Evolutionary conservation across 768 basidiomycete genomes (phyloP).

Genomic region (Boletus fagicola): DNA sequence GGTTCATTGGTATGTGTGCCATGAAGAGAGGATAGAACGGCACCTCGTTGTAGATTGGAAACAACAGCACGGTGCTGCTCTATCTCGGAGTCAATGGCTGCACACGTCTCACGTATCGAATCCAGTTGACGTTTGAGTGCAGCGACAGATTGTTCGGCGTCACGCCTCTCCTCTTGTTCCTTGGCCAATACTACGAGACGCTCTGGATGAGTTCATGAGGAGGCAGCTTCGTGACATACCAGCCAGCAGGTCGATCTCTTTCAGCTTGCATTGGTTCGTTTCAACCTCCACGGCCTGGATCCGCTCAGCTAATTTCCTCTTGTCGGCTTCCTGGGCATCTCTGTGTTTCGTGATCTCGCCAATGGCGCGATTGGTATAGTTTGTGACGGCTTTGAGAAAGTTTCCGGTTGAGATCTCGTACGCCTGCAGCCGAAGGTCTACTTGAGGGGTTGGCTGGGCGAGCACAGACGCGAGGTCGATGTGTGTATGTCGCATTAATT

Average conservation of each 20-base stretch:
- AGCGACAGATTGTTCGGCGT: constrained; percentile 59
- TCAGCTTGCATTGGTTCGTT: constrained; percentile 71
- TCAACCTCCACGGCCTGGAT: constrained; percentile 62
- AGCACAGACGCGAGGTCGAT: constrained; percentile 62
- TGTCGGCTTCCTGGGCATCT: constrained; percentile 56
- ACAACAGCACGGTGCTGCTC: constrained; percentile 66
- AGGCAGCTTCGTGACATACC: constrained; percentile 45
- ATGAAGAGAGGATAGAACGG: constrained; percentile 16
- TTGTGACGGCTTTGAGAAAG: constrained; percentile 69
- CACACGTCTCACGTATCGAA: constrained; percentile 56
- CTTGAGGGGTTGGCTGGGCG: constrained; percentile 51
- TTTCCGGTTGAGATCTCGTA: constrained; percentile 68
- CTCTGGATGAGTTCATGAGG: neutral
- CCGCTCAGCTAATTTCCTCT: constrained; percentile 62
- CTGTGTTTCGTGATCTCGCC: constrained; percentile 67
- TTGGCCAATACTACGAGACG: constrained; percentile 51
- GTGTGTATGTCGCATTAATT: constrained; percentile 44
- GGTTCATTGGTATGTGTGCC: neutral
- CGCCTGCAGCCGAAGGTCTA: constrained; percentile 60
- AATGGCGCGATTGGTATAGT: constrained; percentile 71
- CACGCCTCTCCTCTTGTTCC: constrained; percentile 73
- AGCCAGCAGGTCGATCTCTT: constrained; percentile 75
- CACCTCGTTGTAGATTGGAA: constrained; percentile 64
- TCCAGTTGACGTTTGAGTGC: constrained; percentile 65
- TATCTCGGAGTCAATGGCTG: constrained; percentile 63